Percentiles rank a stretch among this genome's conserved stretches.
Evolutionary conservation across 2,329 filamentous ascomycete species (phyloP).

Genomic region (Ceratocystiopsis sp.): DNA sequence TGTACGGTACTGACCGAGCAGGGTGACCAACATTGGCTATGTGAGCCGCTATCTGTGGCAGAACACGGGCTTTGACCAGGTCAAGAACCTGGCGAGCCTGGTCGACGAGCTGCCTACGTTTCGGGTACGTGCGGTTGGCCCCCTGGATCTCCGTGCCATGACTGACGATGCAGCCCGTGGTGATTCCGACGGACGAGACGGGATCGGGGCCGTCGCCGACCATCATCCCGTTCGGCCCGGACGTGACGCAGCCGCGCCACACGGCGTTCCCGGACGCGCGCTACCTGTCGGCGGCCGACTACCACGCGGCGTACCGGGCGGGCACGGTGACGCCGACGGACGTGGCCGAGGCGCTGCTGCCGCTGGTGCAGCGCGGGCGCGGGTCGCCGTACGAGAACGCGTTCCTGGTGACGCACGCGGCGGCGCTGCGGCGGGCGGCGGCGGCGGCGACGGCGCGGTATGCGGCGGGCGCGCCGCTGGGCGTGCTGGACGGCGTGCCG

Average conservation of each 20-base stretch:
- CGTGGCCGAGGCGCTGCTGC: slow-evolving; percentile 54
- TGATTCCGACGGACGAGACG: slow-evolving; percentile 12
- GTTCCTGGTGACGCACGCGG: slow-evolving; percentile 50
- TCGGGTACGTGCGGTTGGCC: slow-evolving; percentile 25
- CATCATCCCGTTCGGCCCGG: slow-evolving; percentile 24
- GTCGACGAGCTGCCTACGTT: slow-evolving; percentile 27
- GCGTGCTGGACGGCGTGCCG: slow-evolving; percentile 66
- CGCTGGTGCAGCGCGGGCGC: slow-evolving; percentile 46
- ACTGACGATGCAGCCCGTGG: too few relatives aligned
- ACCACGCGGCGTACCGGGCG: slow-evolving; percentile 55
- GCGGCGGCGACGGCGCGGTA: slow-evolving; percentile 58
- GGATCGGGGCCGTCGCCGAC: slow-evolving; percentile 11
- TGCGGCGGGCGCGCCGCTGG: slow-evolving; percentile 43
- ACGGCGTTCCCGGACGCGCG: slow-evolving; percentile 22
- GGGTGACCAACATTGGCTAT: slow-evolving; percentile 40
- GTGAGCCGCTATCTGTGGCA: slow-evolving; percentile 51
- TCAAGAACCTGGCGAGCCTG: slow-evolving; percentile 30
- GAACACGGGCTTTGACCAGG: slow-evolving; percentile 41
- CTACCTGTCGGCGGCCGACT: slow-evolving; percentile 60
- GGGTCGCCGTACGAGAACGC: slow-evolving; percentile 45
- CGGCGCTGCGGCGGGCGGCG: slow-evolving; percentile 49
- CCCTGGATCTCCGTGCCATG: too few relatives aligned
- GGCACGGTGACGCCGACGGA: slow-evolving; percentile 54
- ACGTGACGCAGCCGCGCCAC: slow-evolving; percentile 22
- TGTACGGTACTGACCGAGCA: slow-evolving; percentile 17